phyloP scores from a whole-genome alignment of 805 yeast genomes.

The Lachancea fermentati region DNA sequence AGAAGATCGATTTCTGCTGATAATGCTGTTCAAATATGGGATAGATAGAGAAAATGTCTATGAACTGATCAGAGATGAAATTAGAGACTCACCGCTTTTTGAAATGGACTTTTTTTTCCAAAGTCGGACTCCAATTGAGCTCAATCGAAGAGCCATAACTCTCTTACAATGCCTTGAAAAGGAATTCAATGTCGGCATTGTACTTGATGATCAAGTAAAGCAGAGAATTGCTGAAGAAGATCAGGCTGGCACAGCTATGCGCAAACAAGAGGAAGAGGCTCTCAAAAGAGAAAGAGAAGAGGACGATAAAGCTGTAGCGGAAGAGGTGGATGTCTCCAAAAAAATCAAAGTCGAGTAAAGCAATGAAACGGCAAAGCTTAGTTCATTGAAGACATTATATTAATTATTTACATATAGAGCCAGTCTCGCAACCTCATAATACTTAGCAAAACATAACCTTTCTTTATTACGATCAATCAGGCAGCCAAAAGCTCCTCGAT shows the following conservation, averaged over 20 bases:
- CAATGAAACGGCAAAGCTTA: too few species aligned
- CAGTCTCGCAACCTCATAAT: background rate
- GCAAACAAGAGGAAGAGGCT: slow-evolving; percentile 12
- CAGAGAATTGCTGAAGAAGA: slow-evolving; percentile 27
- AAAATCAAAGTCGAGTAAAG: slow-evolving; percentile 12
- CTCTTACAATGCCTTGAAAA: slow-evolving; percentile 67
- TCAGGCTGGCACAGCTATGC: slow-evolving; percentile 21
- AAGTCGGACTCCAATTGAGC: slow-evolving; percentile 69
- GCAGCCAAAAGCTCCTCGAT: slow-evolving; percentile 49
- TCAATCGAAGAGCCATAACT: slow-evolving; percentile 77
- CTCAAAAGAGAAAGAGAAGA: background rate
- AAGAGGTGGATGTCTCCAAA: slow-evolving; percentile 9
- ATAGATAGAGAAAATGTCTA: slow-evolving; percentile 72
- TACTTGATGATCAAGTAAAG: slow-evolving; percentile 22
- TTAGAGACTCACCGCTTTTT: slow-evolving; percentile 69
- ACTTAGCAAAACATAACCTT: background rate
- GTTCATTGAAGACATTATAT: background rate
- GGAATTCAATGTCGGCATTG: slow-evolving; percentile 48
- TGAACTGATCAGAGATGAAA: slow-evolving; percentile 70
- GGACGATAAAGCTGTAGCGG: background rate
- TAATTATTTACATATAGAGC: background rate
- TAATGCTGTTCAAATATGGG: slow-evolving; percentile 76
- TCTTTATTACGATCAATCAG: background rate
- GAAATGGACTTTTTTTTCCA: slow-evolving; percentile 85
- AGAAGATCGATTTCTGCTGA: slow-evolving; percentile 82